These are phyloP conservation scores for Stephania cephalantha DNA, from an alignment of 164 flowering plant species.

Conservation along the genomic window DNA sequence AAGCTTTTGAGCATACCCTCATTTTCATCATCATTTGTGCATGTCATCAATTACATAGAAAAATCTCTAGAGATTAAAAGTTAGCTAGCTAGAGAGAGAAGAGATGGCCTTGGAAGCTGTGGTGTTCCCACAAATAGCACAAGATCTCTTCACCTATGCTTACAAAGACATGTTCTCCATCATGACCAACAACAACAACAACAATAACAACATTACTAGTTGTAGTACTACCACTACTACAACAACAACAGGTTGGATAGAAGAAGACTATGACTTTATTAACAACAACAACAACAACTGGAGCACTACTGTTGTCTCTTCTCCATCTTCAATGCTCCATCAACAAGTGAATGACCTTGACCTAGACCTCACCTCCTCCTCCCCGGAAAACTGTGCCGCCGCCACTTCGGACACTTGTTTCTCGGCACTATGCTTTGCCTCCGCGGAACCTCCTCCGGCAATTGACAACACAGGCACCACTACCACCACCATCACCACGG, in stretches of 20 bases:
- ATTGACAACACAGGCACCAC: too few relatives aligned
- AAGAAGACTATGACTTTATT: slow-evolving; percentile 9
- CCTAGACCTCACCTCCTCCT: slow-evolving; percentile 29
- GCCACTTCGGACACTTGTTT: too few relatives aligned
- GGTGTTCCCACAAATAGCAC: slow-evolving; percentile 31
- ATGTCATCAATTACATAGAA: too few relatives aligned
- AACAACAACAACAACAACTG: slow-evolving; percentile 21
- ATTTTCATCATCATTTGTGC: too few relatives aligned
- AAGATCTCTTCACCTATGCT: slow-evolving; percentile 34
- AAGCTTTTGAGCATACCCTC: too few relatives aligned
- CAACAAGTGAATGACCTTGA: slow-evolving; percentile 32
- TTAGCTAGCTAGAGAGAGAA: neutral
- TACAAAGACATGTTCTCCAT: slow-evolving; percentile 32
- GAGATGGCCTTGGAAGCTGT: slow-evolving; percentile 68
- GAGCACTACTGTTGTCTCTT: slow-evolving; percentile 13
- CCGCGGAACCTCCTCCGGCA: too few relatives aligned
- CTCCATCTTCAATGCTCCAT: slow-evolving; percentile 23
- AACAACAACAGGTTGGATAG: slow-evolving; percentile 13
- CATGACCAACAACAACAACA: slow-evolving; percentile 15
- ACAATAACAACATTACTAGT: slow-evolving; percentile 17
- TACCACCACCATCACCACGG: slow-evolving; percentile 6
- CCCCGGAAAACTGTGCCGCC: slow-evolving; percentile 1
- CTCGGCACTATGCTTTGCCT: too few relatives aligned
- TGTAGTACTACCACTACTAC: too few relatives aligned
- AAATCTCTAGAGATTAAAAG: too few relatives aligned